Base-by-base conservation (phyloP, 805 yeast species). In the Vanderwaltozyma polyspora region DNA sequence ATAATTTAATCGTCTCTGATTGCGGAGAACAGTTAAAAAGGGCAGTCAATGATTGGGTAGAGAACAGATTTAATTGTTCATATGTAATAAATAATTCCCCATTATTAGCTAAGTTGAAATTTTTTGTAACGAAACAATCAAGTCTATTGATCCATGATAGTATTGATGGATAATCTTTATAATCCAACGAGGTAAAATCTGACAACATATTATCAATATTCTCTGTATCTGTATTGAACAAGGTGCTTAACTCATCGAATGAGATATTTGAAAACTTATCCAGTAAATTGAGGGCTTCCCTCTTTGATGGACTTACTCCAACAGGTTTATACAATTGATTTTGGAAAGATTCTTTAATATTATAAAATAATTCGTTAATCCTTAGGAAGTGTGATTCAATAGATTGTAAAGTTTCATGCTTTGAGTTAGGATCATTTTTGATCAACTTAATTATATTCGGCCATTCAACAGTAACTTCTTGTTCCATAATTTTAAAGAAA, bases 61-160 rank as follows among this genome's bases (percentile, higher is more conserved):
- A 72, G 39, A 79, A 78, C 22, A 72, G 62, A 51, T 87, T 95
- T 29, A 89, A 57, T 1, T 77, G 59, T 48, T 84, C 89, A 52
- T 73, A 81, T 3, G 79, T 71, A 36, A 70, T 68, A 33, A 84
- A 64, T 95, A 96, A 89, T 46, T 87, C 94, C 39, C 70, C 72
- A 10, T 74, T 55, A 10, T 74, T 67, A 3, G 47, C 46, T 17
- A 53, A 34, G 12, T 41, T 63, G 50, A 79, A 76, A 22, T 79
- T 64, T 3, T 70, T 68, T 2, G 70, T 62, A 19, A 82, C 67
- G 6, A 83, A 61, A 13, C 65, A 62, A 56, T 87, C 89, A 38
- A 87, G 55, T 30, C 69, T 68, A 35, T 68, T 70, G 16, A 84
- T 64, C 57, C 83, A 79, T 32, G 64, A 60, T 39, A 78, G 77